Base-by-base conservation (phyloP, 169 alveolate species). In the Plasmodium cynomolgi region DNA sequence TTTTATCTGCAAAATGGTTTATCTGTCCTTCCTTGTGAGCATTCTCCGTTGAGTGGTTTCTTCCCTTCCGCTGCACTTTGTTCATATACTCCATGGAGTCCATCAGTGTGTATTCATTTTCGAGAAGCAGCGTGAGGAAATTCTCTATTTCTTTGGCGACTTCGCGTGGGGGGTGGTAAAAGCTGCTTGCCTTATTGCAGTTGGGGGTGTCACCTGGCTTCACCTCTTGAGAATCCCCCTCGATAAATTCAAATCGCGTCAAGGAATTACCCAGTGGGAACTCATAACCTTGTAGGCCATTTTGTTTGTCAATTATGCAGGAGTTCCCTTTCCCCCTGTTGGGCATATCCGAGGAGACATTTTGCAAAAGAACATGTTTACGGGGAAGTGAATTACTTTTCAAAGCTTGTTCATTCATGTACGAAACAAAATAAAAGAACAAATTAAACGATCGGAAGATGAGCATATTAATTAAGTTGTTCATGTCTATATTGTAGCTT, bases 371-470 rank as follows among this genome's bases (percentile, higher is more conserved):
- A 13, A 88, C 58, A 37, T 79, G 44, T 15, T 20, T 17, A 58
- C 73, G 13, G n/a, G 44, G 1, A 20, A 71, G 23, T 26, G 15
- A 3, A 3, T n/a, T 56, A 34, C 33, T 23, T 5, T 44, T 62
- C 39, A 26, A 31, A 3, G 26, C 31, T 56, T 81, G 71, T 33
- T 91, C 73, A 34, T 80, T 79, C 39, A 91, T 37, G 50, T 81
- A 91, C 3, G 37, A 71, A 15, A 74, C 29, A 82, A 91, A 91
- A 82, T 91, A 91, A 91, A 81, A 91, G 77, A 91, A 91, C 31
- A 91, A 82, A 91, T 91, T 91, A 82, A 91, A 91, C 15, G 95
- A 91, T 71, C 95, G 29, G 75, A 81, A 91, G n/a, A 77, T 75
- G 50, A 91, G 79, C 73, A 81, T 81, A 82, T 82, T 91, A 44